Percentiles rank a stretch among this genome's conserved stretches.
These are phyloP conservation scores for Ustilago hordei DNA, from an alignment of 1,284 basidiomycete species.

Conservation along the genomic window DNA sequence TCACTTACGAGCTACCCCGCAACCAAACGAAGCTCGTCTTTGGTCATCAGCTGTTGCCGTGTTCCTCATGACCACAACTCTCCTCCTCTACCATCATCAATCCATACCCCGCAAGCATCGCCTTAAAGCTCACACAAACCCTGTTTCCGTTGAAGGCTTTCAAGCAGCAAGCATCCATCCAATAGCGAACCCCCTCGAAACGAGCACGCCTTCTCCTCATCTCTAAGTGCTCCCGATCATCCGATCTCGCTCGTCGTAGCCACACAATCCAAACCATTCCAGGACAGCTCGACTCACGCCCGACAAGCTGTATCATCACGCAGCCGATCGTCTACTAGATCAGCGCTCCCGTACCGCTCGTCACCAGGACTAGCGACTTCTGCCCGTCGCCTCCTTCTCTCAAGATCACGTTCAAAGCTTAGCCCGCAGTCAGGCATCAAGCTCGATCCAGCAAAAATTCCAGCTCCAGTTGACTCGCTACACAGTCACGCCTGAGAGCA, in stretches of 20 bases:
- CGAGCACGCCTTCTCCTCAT: background rate
- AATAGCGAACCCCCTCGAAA: background rate
- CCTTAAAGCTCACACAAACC: background rate
- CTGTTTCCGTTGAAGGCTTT: background rate
- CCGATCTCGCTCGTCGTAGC: background rate
- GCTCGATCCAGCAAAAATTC: background rate
- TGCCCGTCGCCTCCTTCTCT: background rate
- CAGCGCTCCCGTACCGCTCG: background rate
- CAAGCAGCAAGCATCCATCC: constrained; percentile 1
- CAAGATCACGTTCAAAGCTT: background rate
- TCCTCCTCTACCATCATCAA: constrained; percentile 6
- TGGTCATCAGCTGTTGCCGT: background rate
- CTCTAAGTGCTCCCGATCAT: background rate
- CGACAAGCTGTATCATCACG: background rate
- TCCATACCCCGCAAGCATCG: background rate
- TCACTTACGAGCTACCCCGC: constrained; percentile 35
- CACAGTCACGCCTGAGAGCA: too few relatives aligned
- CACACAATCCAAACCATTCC: background rate
- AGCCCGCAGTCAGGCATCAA: background rate
- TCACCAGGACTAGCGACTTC: background rate
- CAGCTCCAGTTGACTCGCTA: background rate
- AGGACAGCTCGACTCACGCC: background rate
- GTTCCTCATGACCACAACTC: too few relatives aligned
- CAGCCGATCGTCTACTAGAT: background rate
- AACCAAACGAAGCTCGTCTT: background rate